Base-by-base conservation (phyloP, 2,329 filamentous ascomycete genomes). In the Penicillium sp. region DNA sequence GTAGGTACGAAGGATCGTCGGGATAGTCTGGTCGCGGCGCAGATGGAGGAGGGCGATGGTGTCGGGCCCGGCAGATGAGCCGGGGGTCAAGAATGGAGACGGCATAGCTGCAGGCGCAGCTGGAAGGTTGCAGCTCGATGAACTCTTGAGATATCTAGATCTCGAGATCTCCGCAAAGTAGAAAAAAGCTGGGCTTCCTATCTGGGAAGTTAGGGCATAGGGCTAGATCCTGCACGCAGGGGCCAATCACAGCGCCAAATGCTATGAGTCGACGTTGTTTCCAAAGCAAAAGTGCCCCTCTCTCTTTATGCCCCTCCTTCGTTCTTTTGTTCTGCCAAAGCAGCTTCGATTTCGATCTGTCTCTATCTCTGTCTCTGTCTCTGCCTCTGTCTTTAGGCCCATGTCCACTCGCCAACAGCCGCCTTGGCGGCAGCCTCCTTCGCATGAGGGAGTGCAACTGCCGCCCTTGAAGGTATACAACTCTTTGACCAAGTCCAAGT, bases 31-130 rank as follows among this genome's bases (percentile, higher is more conserved):
- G 70, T 97, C 91, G 72, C 91, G 86, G 53, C 89, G 92, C 45
- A 98, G 81, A 66, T 95, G 88, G 50, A 96, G 78, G 54, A 97
- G 86, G 24, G 90, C 88, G 39, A 97, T 81, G 3, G 79, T 79
- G 59, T 87, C 79, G 20, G 82, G 74, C 9, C 78, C 74, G 3
- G 91, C 84, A 18, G 74, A 71, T 3, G 76, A 65, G 13, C 84
- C 83, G 0, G 88, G 84, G 46, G 87, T 81, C 33, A 97, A 79
- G 61, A 98, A 97, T 0, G 90, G 86, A 8, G 91, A 95, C 1
- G 71, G 64, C 71, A 74, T 73, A 37, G 38, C 24, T 15, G 29
- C 20, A 38, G 18, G 33, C 23, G 15, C 25, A 38, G 9, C 7
- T 15, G 38, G 24, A 10, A 25, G 3, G 13, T 15, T 13, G 38